Evolutionary conservation across 768 basidiomycete species (phyloP).

Genomic region (Naematelia aurantialba): DNA sequence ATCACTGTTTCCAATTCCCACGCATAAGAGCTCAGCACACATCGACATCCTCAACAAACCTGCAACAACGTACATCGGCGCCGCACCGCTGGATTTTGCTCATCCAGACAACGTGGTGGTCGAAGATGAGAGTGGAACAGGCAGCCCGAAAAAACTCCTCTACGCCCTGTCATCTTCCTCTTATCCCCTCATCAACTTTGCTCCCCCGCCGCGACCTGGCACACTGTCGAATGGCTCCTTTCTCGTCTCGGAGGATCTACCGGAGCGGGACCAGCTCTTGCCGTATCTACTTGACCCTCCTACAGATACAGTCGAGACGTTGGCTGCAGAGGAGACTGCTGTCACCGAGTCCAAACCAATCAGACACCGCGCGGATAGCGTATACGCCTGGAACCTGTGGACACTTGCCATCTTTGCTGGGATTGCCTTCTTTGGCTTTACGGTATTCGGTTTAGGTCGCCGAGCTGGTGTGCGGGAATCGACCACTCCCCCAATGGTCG

Average conservation of each 20-base stretch:
- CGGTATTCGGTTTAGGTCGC: slow-evolving; percentile 7
- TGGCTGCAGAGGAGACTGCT: slow-evolving; percentile 10
- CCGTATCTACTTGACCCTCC: slow-evolving; percentile 39
- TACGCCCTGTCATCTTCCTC: slow-evolving; percentile 79
- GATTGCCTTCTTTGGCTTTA: slow-evolving; percentile 18
- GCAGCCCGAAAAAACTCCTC: slow-evolving; percentile 54
- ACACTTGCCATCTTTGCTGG: slow-evolving; percentile 16
- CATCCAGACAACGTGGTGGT: slow-evolving; percentile 1
- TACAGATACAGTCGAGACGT: slow-evolving; percentile 20
- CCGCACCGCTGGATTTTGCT: slow-evolving; percentile 25
- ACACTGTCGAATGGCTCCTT: slow-evolving; percentile 36
- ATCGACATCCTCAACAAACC: slow-evolving; percentile 57
- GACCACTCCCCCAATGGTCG: slow-evolving; percentile 8
- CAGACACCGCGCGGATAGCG: neutral
- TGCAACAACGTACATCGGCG: slow-evolving; percentile 74
- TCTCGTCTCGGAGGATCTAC: slow-evolving; percentile 33
- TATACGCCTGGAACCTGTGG: slow-evolving; percentile 18
- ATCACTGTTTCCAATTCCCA: slow-evolving; percentile 61
- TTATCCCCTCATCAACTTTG: slow-evolving; percentile 70
- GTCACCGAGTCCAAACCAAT: slow-evolving; percentile 13
- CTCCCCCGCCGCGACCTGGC: slow-evolving; percentile 40
- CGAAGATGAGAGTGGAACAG: slow-evolving; percentile 49
- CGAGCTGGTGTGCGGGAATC: slow-evolving; percentile 4
- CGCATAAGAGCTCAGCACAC: slow-evolving; percentile 30
- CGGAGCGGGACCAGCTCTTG: slow-evolving; percentile 32